phyloP scores from a whole-genome alignment of 1,139 yeast species.

The Suhomyces guaymorum region DNA sequence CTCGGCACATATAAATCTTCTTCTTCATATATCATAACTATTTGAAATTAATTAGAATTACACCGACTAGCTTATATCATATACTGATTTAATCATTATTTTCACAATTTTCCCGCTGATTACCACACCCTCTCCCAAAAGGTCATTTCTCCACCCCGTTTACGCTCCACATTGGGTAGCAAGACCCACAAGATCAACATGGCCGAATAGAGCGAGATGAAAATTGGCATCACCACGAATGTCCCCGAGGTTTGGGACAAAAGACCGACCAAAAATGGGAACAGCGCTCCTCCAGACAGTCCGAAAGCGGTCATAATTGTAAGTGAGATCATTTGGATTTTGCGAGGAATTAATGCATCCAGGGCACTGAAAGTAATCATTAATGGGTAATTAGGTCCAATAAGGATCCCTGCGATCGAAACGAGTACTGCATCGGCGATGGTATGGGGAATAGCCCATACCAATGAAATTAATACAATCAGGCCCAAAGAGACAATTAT shows the following conservation, averaged over 20 bases:
- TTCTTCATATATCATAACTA: too few species aligned
- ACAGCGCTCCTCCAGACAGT: slow-evolving; percentile 59
- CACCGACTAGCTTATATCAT: too few species aligned
- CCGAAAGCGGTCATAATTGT: slow-evolving; percentile 61
- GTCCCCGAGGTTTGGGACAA: slow-evolving; percentile 51
- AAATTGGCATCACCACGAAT: slow-evolving; percentile 53
- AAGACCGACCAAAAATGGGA: slow-evolving; percentile 60
- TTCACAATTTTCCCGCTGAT: too few species aligned
- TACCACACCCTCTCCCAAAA: slow-evolving; percentile 19
- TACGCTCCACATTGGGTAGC: slow-evolving; percentile 39
- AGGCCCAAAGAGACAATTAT: slow-evolving; percentile 34
- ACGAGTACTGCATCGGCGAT: slow-evolving; percentile 47
- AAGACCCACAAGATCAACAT: slow-evolving; percentile 47
- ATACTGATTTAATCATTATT: too few species aligned
- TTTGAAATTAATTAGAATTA: too few species aligned
- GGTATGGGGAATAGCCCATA: slow-evolving; percentile 49
- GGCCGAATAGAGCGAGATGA: slow-evolving; percentile 37
- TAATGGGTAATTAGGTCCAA: slow-evolving; percentile 58
- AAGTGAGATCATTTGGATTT: slow-evolving; percentile 52
- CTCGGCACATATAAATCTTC: too few species aligned
- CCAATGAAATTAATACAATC: slow-evolving; percentile 35
- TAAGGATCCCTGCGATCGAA: slow-evolving; percentile 47
- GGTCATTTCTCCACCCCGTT: slow-evolving; percentile 9
- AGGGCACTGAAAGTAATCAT: slow-evolving; percentile 47
- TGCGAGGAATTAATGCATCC: slow-evolving; percentile 47